Evolutionary conservation across 1,284 basidiomycete species (phyloP).

Genomic region (Apiotrichum mycotoxinovorans): DNA sequence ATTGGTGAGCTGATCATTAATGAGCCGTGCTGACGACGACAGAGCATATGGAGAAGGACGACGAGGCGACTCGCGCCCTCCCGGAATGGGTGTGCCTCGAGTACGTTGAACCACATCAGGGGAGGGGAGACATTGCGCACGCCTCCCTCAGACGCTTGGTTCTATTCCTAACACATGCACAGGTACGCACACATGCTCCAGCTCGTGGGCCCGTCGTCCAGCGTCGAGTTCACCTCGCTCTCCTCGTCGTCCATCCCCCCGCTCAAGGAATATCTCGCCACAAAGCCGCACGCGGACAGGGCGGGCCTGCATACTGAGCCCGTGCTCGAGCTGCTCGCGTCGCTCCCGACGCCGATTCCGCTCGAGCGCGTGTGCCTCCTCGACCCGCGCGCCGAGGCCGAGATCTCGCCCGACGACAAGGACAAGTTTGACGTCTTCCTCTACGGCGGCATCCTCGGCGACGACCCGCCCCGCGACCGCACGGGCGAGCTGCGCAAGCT

Average conservation of each 20-base stretch:
- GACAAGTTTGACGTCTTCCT: slow-evolving; percentile 76
- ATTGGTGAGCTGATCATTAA: slow-evolving; percentile 34
- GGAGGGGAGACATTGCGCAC: slow-evolving; percentile 9
- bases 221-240: slow-evolving; percentile 78
- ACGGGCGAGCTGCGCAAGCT: slow-evolving; percentile 80
- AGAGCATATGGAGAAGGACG: slow-evolving; percentile 97
- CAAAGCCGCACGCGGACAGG: slow-evolving; percentile 41
- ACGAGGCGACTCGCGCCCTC: slow-evolving; percentile 60
- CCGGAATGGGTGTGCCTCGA: slow-evolving; percentile 88
- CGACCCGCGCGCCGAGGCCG: slow-evolving; percentile 73
- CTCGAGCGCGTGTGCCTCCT: slow-evolving; percentile 73
- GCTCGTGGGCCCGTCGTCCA: slow-evolving; percentile 63
- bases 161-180: background rate
- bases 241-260: slow-evolving; percentile 64
- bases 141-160: slow-evolving; percentile 10
- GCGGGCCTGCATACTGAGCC: slow-evolving; percentile 61
- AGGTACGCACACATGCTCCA: slow-evolving; percentile 66
- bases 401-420: slow-evolving; percentile 69
- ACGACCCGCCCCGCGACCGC: slow-evolving; percentile 50
- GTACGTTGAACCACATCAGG: slow-evolving; percentile 59
- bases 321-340: slow-evolving; percentile 64
- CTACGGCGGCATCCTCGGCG: slow-evolving; percentile 61
- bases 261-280: slow-evolving; percentile 54
- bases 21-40: slow-evolving; percentile 5
- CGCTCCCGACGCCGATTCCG: slow-evolving; percentile 51